These are phyloP conservation scores for Komagataella mondaviorum DNA, from an alignment of 805 yeast species.

Conservation along the genomic window DNA sequence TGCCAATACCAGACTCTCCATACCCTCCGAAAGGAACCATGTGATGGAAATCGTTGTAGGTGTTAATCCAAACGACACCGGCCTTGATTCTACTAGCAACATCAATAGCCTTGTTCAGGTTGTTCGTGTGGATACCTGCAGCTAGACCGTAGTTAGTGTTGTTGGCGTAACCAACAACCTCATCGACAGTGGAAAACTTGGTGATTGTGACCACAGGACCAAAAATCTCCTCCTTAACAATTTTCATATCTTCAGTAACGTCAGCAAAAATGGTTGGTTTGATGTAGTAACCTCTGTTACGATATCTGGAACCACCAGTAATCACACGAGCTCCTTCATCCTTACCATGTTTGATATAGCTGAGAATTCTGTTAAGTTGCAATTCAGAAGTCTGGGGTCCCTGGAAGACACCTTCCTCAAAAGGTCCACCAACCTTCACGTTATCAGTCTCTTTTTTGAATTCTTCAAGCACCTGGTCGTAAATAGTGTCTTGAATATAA, in stretches of 20 bases:
- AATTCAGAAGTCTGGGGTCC: constrained; percentile 85
- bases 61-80: constrained; percentile 89
- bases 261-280: constrained; percentile 68
- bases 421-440: constrained; percentile 70
- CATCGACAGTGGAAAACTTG: constrained; percentile 74
- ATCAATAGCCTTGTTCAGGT: constrained; percentile 61
- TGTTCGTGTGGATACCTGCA: constrained; percentile 78
- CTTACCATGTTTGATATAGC: constrained; percentile 65
- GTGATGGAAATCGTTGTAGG: constrained; percentile 79
- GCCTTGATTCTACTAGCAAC: constrained; percentile 67
- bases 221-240: constrained; percentile 69
- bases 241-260: constrained; percentile 51
- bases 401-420: constrained; percentile 63
- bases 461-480: constrained; percentile 59
- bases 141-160: constrained; percentile 78
- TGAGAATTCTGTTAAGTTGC: constrained; percentile 69
- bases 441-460: constrained; percentile 39
- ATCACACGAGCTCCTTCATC: constrained; percentile 72
- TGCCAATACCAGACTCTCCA: constrained; percentile 84
- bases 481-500: constrained; percentile 73
- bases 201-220: constrained; percentile 86
- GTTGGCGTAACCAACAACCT: constrained; percentile 68
- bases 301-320: constrained; percentile 45
- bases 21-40: constrained; percentile 89
- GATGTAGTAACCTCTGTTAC: constrained; percentile 52